These are phyloP conservation scores for Apostasia ramifera DNA, from an alignment of 106 monocot species.

Conservation along the genomic window DNA sequence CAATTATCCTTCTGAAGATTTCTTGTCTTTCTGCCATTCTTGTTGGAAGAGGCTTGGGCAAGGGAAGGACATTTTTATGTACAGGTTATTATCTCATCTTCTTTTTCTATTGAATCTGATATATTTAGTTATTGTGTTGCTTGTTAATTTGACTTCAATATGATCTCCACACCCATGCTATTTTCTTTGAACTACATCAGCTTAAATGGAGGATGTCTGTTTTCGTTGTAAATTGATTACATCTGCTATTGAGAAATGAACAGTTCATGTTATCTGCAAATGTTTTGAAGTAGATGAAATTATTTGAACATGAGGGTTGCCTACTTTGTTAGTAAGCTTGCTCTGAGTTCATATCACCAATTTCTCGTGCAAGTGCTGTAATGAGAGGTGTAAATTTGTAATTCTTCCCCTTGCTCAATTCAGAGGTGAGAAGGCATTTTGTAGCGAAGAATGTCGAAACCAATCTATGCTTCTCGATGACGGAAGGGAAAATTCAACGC, in stretches of 20 bases:
- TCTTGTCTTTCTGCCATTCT: conserved; percentile 32
- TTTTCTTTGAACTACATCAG: too few relatives aligned
- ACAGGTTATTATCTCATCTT: conserved; percentile 16
- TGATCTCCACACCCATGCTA: too few relatives aligned
- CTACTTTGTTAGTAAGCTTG: not conserved
- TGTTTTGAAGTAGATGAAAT: not conserved
- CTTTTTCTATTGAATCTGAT: not conserved
- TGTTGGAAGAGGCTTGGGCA: conserved; percentile 36
- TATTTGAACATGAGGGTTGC: not conserved
- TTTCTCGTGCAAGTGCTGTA: too few relatives aligned
- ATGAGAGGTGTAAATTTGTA: not conserved
- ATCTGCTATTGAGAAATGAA: too few relatives aligned
- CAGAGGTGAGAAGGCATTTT: conserved; percentile 11
- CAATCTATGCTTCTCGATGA: conserved; percentile 4
- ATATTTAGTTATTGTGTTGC: not conserved
- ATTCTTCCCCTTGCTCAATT: not conserved
- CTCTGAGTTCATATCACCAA: not conserved
- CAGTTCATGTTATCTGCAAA: too few relatives aligned
- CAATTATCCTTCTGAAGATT: conserved; percentile 14
- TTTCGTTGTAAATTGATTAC: not conserved
- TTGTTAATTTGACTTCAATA: not conserved
- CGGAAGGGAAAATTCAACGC: not conserved
- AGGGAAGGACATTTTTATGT: conserved; percentile 41
- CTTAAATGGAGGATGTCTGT: not conserved
- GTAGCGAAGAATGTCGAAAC: not conserved